phyloP scores from a whole-genome alignment of 2,329 filamentous ascomycete genomes.

The Trichoderma simmonsii region DNA sequence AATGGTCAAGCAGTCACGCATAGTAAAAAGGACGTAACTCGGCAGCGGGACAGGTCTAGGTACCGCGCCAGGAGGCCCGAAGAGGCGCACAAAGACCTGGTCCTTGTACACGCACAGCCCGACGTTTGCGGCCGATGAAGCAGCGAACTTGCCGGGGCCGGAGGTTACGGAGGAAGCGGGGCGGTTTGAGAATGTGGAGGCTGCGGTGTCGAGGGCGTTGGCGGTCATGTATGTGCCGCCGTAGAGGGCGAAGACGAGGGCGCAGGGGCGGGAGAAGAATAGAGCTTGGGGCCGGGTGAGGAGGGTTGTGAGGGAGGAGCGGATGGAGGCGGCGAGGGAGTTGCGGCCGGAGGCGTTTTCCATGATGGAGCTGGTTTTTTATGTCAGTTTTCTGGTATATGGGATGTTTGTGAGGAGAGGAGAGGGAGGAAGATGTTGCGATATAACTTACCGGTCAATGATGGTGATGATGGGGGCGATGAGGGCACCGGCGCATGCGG shows the following conservation, averaged over 20 bases:
- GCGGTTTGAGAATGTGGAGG: constrained; percentile 59
- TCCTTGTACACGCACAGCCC: constrained; percentile 87
- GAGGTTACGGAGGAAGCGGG: constrained; percentile 64
- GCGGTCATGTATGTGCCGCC: constrained; percentile 86
- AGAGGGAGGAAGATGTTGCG: no score
- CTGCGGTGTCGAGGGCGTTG: constrained; percentile 78
- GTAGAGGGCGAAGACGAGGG: constrained; percentile 72
- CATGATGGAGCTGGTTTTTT: constrained; percentile 62
- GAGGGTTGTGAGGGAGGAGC: constrained; percentile 54
- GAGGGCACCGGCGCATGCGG: constrained; percentile 66
- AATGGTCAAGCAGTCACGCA: constrained; percentile 83
- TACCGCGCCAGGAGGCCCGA: constrained; percentile 58
- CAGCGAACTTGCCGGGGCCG: constrained; percentile 75
- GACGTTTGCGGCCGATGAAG: constrained; percentile 79
- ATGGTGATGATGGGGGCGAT: constrained; percentile 83
- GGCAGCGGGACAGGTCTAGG: constrained; percentile 61
- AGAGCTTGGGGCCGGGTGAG: constrained; percentile 59
- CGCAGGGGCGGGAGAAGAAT: constrained; percentile 64
- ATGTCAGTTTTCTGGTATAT: no score
- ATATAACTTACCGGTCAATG: constrained; percentile 67
- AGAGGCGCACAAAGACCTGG: constrained; percentile 77
- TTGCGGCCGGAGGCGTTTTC: constrained; percentile 73
- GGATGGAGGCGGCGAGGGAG: constrained; percentile 58
- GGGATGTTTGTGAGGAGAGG: no score
- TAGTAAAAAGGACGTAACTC: constrained; percentile 74